Evolutionary conservation across 805 yeast genomes (phyloP).

Genomic region (Henningerozyma blattae): DNA sequence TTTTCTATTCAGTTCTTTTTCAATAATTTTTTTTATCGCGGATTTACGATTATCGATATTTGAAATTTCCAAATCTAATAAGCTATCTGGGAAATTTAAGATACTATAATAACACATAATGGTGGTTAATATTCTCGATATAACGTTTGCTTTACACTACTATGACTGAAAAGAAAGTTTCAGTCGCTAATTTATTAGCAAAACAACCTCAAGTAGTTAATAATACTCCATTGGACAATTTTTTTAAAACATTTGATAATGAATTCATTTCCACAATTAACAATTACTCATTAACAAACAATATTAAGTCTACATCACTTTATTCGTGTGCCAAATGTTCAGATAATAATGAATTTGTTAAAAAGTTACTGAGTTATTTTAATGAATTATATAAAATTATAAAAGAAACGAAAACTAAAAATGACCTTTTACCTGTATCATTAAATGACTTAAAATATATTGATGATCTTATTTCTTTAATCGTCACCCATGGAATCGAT

Average conservation of each 20-base stretch:
- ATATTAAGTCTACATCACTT: too few relatives aligned
- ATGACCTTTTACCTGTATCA: constrained; percentile 44
- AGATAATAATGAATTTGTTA: constrained; percentile 13
- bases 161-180: neutral
- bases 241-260: constrained; percentile 15
- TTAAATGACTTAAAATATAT: constrained; percentile 75
- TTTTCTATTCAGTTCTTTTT: neutral
- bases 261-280: constrained; percentile 8
- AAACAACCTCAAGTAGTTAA: constrained; percentile 22
- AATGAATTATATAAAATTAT: constrained; percentile 8
- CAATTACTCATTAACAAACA: too few relatives aligned
- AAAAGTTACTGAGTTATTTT: constrained; percentile 8
- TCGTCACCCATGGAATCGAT: constrained; percentile 63
- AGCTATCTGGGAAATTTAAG: too few relatives aligned
- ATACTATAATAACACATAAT: too few relatives aligned
- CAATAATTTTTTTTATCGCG: neutral
- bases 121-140: too few relatives aligned
- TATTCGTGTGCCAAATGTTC: too few relatives aligned
- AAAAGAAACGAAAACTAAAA: too few relatives aligned
- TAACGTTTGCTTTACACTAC: too few relatives aligned
- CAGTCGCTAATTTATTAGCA: constrained; percentile 7
- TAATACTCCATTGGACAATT: constrained; percentile 24
- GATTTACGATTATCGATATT: too few relatives aligned
- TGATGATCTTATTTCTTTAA: constrained; percentile 47
- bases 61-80: too few relatives aligned